phyloP scores from a whole-genome alignment of 768 basidiomycete genomes.

The Russula virescens region DNA sequence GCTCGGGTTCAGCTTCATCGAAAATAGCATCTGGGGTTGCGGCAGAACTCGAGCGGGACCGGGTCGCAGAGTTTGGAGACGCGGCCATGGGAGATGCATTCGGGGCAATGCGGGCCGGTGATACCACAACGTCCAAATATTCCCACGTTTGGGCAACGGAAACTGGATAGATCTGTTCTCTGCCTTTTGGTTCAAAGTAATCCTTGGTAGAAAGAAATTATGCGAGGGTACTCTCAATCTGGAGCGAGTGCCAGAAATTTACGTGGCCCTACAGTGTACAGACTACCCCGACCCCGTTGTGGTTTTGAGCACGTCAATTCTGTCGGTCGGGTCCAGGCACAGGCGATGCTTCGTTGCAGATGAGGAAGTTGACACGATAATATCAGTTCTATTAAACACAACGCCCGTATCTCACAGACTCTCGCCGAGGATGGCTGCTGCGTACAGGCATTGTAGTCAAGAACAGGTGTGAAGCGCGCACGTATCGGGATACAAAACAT shows the following conservation, averaged over 20 bases:
- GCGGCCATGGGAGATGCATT: conserved; percentile 1
- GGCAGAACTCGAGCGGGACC: conserved; percentile 13
- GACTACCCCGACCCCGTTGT: too few relatives aligned
- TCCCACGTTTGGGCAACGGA: not conserved
- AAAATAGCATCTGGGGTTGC: conserved; percentile 15
- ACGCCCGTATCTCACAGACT: not conserved
- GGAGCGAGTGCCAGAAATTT: too few relatives aligned
- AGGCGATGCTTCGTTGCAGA: not conserved
- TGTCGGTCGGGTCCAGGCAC: not conserved
- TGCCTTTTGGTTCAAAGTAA: too few relatives aligned
- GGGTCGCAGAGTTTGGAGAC: conserved; percentile 15
- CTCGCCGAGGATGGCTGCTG: not conserved
- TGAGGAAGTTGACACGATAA: conserved; percentile 14
- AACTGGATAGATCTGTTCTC: too few relatives aligned
- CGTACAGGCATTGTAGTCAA: conserved; percentile 4
- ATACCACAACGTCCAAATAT: not conserved
- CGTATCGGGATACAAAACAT: not conserved
- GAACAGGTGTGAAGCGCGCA: not conserved
- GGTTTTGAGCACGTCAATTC: too few relatives aligned
- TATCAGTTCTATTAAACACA: conserved; percentile 12
- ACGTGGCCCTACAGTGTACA: too few relatives aligned
- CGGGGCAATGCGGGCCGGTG: not conserved
- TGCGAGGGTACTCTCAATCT: too few relatives aligned
- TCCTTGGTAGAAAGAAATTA: too few relatives aligned
- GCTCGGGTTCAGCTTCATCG: not conserved